Evolutionary conservation across 306 rosid genomes (phyloP).

Genomic region (Lathyrus tuberosus): DNA sequence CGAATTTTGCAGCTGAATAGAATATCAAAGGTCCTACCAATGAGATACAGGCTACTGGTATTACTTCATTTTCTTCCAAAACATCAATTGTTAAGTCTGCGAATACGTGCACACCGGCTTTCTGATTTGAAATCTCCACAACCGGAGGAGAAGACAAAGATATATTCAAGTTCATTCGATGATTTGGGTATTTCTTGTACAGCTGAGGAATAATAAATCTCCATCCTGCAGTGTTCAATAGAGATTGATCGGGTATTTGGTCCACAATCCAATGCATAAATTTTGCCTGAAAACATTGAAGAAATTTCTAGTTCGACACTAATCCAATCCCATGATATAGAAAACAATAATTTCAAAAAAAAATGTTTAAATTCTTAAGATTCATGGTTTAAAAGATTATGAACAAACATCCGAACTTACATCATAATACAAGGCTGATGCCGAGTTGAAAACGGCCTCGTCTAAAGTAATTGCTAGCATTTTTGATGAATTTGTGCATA

Average conservation of each 20-base stretch:
- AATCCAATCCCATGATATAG: constrained; percentile 24
- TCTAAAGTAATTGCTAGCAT: constrained; percentile 87
- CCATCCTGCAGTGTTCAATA: constrained; percentile 90
- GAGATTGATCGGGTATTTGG: constrained; percentile 78
- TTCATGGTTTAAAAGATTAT: constrained; percentile 3
- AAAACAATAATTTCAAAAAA: background rate
- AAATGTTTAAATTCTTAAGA: background rate
- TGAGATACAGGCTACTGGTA: constrained; percentile 88
- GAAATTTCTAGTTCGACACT: constrained; percentile 27
- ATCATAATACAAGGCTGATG: constrained; percentile 64
- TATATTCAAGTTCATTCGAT: constrained; percentile 76
- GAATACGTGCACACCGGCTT: constrained; percentile 48
- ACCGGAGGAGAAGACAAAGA: constrained; percentile 77
- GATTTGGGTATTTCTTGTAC: constrained; percentile 88
- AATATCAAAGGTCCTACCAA: constrained; percentile 57
- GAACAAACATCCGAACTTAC: constrained; percentile 50
- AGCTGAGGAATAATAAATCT: constrained; percentile 89
- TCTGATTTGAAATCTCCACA: constrained; percentile 61
- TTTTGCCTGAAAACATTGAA: constrained; percentile 61
- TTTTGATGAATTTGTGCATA: constrained; percentile 65
- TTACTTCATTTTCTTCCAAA: constrained; percentile 53
- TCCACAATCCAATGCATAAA: constrained; percentile 95
- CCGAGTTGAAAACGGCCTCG: constrained; percentile 86
- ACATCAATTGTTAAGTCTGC: constrained; percentile 75
- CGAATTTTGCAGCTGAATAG: background rate